A percentile compares a stretch with the other conserved stretches of the same genome.
Conservation (phyloP, 192 early-diverging fungal genomes). For the Backusella westeae region DNA sequence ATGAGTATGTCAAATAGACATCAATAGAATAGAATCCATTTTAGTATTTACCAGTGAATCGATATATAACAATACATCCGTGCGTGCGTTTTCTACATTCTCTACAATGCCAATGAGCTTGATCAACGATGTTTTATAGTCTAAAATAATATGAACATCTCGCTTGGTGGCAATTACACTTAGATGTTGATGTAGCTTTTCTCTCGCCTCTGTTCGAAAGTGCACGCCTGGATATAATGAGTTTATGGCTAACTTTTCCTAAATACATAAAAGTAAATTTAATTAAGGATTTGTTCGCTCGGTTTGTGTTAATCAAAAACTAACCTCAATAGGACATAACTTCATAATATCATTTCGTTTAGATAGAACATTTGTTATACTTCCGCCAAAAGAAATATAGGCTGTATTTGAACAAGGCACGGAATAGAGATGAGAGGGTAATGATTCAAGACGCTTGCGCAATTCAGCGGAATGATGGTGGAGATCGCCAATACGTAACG, state of each 20-base stretch:
- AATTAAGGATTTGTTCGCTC: neutral
- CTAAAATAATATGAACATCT: neutral
- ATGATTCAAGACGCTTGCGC: neutral
- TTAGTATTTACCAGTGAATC: neutral
- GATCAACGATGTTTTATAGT: neutral
- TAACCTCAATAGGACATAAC: constrained; percentile 1
- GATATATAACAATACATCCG: neutral
- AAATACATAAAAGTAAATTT: neutral
- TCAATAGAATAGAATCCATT: neutral
- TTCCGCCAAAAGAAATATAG: neutral
- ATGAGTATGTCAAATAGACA: neutral
- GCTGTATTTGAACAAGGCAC: neutral
- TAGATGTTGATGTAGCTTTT: constrained; percentile 1
- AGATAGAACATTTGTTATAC: neutral
- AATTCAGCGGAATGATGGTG: constrained; percentile 5
- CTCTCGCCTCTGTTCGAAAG: neutral
- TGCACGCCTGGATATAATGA: constrained; percentile 7
- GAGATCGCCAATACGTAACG: constrained; percentile 4
- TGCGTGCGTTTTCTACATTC: constrained; percentile 3
- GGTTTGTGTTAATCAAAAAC: neutral
- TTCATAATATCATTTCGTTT: constrained; percentile 8
- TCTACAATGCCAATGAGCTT: neutral
- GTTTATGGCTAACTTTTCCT: neutral
- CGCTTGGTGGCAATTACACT: neutral
- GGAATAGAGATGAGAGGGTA: neutral